phyloP scores from a whole-genome alignment of 345 rosid species.

The Brassica cretica region DNA sequence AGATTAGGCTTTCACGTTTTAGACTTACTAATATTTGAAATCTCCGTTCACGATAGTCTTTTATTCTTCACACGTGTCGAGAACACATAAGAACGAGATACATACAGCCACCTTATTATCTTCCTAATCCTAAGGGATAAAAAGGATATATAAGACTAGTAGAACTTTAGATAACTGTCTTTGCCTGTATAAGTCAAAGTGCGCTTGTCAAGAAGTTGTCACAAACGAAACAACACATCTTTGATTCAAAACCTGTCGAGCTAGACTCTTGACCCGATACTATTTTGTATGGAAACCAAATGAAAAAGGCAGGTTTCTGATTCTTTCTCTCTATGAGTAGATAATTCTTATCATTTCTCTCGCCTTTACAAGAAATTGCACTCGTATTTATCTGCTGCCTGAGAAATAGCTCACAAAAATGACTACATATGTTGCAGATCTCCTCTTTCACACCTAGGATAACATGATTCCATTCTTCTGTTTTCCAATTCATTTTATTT shows the following conservation, averaged over 20 bases:
- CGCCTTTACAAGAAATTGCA: neutral
- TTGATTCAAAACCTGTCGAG: neutral
- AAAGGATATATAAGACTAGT: neutral
- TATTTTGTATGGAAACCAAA: neutral
- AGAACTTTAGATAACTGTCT: neutral
- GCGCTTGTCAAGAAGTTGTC: neutral
- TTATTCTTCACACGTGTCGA: neutral
- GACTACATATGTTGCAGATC: neutral
- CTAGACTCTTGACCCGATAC: neutral
- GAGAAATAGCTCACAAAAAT: neutral
- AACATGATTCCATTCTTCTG: neutral
- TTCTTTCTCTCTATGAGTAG: neutral
- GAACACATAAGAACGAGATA: neutral
- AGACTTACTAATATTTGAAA: neutral
- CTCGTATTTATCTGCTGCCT: neutral
- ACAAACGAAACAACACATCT: neutral
- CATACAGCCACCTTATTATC: neutral
- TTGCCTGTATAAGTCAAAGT: neutral
- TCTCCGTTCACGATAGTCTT: neutral
- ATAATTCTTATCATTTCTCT: neutral
- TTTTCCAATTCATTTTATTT: neutral
- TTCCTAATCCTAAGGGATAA: neutral
- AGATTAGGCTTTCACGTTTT: neutral
- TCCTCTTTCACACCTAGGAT: neutral
- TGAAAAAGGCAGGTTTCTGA: neutral